phyloP scores from a whole-genome alignment of 2,329 filamentous ascomycete genomes.

The Pyrenophora tritici-repentis region DNA sequence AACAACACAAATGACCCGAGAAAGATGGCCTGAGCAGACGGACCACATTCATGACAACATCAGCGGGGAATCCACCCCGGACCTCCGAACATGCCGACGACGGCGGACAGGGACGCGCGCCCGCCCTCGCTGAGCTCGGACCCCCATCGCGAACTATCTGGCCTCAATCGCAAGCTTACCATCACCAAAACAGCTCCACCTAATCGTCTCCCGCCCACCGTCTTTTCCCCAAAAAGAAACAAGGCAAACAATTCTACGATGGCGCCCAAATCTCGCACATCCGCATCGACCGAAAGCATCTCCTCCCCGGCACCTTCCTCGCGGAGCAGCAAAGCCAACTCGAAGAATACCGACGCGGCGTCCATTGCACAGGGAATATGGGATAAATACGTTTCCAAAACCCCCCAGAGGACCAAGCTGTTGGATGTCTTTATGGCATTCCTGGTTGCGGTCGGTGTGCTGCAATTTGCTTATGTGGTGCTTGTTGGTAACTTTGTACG shows the following conservation, averaged over 20 bases:
- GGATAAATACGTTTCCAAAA: slow-evolving; percentile 77
- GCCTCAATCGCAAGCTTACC: slow-evolving; percentile 27
- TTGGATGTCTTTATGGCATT: slow-evolving; percentile 91
- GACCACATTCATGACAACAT: slow-evolving; percentile 6
- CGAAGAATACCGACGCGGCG: slow-evolving; percentile 44
- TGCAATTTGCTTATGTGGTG: slow-evolving; percentile 94
- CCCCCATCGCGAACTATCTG: slow-evolving; percentile 25
- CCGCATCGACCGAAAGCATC: slow-evolving; percentile 16
- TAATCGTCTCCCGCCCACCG: background rate
- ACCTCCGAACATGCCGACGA: slow-evolving; percentile 17
- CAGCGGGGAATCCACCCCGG: slow-evolving; percentile 26
- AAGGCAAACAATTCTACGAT: slow-evolving; percentile 21
- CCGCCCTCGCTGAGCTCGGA: slow-evolving; percentile 13
- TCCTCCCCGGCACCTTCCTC: slow-evolving; percentile 21
- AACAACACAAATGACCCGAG: background rate
- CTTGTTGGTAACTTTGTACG: slow-evolving; percentile 92
- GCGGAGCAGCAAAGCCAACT: slow-evolving; percentile 32
- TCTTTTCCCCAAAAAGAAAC: background rate
- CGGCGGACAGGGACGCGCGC: background rate
- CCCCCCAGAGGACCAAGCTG: slow-evolving; percentile 88
- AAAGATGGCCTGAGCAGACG: background rate
- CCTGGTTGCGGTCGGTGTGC: slow-evolving; percentile 78
- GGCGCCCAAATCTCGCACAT: slow-evolving; percentile 42
- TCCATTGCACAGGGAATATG: slow-evolving; percentile 73
- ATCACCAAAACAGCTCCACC: slow-evolving; percentile 15